Evolutionary conservation across 139 green algal species (phyloP).

Genomic region (Coelastrella sp.): DNA sequence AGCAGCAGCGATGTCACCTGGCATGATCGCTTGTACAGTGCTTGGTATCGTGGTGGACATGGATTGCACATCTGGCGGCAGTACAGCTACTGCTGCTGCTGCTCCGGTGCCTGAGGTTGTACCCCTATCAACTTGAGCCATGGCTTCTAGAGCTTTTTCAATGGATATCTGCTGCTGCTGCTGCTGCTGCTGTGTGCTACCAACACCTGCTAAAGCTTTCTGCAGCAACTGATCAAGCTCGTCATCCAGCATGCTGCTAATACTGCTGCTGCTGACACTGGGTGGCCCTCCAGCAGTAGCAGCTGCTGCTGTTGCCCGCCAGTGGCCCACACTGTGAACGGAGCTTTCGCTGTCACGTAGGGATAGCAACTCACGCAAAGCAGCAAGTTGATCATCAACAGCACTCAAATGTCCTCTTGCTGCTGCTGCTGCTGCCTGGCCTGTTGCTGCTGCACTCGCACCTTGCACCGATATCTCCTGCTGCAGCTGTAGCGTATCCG

Average conservation of each 20-base stretch:
- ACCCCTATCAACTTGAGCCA: not conserved
- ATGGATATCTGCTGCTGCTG: not conserved
- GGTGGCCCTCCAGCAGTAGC: not conserved
- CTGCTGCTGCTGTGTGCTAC: not conserved
- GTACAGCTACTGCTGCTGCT: slow-evolving; percentile 12
- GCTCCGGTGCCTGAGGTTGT: not conserved
- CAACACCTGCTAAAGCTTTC: not conserved
- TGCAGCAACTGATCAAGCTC: slow-evolving; percentile 46
- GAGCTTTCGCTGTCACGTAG: not conserved
- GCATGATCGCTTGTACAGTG: not conserved
- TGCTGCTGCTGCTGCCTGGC: not conserved
- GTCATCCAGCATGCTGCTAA: slow-evolving; percentile 38
- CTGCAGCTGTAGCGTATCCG: no score
- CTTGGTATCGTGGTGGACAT: slow-evolving; percentile 17
- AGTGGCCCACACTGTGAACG: not conserved
- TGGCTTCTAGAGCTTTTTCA: not conserved
- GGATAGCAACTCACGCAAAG: slow-evolving; percentile 42
- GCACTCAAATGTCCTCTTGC: not conserved
- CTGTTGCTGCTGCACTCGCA: no score
- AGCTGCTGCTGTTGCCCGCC: not conserved
- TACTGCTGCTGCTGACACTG: slow-evolving; percentile 23
- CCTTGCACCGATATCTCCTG: no score
- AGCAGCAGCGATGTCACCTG: not conserved
- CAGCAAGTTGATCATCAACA: not conserved
- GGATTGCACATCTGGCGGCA: not conserved